Evolutionary conservation across 2,329 filamentous ascomycete species (phyloP).

Genomic region (Capronia americana): DNA sequence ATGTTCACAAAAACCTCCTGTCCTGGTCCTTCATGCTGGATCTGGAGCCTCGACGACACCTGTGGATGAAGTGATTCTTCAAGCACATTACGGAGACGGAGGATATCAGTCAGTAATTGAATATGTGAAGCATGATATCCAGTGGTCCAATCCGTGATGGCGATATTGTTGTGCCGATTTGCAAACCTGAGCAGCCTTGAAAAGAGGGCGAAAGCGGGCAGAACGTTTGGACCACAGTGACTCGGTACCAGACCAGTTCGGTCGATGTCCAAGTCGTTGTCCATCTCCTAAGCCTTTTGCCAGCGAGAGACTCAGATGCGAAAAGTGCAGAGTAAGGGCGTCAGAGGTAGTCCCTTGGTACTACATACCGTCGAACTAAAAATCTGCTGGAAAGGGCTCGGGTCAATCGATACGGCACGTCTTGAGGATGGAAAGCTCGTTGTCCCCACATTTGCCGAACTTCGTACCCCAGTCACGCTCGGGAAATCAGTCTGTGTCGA

Average conservation of each 20-base stretch:
- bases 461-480: conserved; percentile 1
- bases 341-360: too few relatives aligned
- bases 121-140: conserved; percentile 47
- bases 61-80: conserved; percentile 39
- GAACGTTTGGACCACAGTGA: conserved; percentile 41
- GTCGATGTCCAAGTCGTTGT: conserved; percentile 8
- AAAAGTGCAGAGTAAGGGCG: too few relatives aligned
- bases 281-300: too few relatives aligned
- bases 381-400: too few relatives aligned
- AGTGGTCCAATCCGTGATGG: conserved; percentile 41
- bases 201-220: conserved; percentile 43
- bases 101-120: conserved; percentile 54
- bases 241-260: conserved; percentile 37
- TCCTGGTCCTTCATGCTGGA: conserved; percentile 15
- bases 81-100: conserved; percentile 51
- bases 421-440: not conserved
- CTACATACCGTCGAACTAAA: too few relatives aligned
- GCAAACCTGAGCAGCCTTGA: conserved; percentile 42
- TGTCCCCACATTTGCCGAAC: conserved; percentile 8
- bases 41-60: conserved; percentile 48
- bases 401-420: not conserved
- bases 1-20: conserved; percentile 48
- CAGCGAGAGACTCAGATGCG: too few relatives aligned
- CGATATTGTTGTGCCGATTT: conserved; percentile 37
- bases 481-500: not conserved